phyloP scores from a whole-genome alignment of 192 early-diverging fungal genomes.

The Umbelopsis sp. region DNA sequence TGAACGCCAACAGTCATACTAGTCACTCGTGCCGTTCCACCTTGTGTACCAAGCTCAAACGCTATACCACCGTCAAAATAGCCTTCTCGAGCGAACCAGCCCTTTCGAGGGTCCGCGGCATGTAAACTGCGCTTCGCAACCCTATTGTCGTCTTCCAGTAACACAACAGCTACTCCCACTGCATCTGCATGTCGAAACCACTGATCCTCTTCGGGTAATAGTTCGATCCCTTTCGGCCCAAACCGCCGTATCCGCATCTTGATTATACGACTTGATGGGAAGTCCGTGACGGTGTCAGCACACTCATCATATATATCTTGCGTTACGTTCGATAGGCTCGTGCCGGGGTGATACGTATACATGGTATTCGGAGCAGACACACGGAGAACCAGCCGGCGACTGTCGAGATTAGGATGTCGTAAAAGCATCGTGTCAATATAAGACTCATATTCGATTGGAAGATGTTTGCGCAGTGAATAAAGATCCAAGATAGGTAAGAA shows the following conservation, averaged over 20 bases:
- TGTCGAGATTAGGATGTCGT: slow-evolving; percentile 18
- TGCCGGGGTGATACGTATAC: slow-evolving; percentile 13
- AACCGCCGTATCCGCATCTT: slow-evolving; percentile 15
- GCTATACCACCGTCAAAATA: slow-evolving; percentile 14
- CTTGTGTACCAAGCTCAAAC: slow-evolving; percentile 1
- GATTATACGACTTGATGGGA: background rate
- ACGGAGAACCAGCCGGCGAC: slow-evolving; percentile 23
- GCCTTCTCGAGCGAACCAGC: slow-evolving; percentile 7
- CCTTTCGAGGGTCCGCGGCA: slow-evolving; percentile 13
- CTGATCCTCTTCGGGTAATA: slow-evolving; percentile 18
- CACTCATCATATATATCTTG: slow-evolving; percentile 4
- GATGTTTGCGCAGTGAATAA: background rate
- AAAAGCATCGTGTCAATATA: slow-evolving; percentile 16
- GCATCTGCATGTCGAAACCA: slow-evolving; percentile 21
- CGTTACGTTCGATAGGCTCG: background rate
- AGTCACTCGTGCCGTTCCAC: slow-evolving; percentile 2
- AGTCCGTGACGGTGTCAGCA: background rate
- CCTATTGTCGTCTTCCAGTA: slow-evolving; percentile 15
- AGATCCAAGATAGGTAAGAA: slow-evolving; percentile 12
- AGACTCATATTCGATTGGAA: background rate
- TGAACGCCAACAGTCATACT: slow-evolving; percentile 19
- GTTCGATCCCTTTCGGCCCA: slow-evolving; percentile 4
- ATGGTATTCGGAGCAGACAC: slow-evolving; percentile 11
- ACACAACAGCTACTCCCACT: slow-evolving; percentile 18
- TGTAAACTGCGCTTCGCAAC: slow-evolving; percentile 17